Conservation (phyloP, 352 stramenopile genomes). For the Globisporangium nunn region DNA sequence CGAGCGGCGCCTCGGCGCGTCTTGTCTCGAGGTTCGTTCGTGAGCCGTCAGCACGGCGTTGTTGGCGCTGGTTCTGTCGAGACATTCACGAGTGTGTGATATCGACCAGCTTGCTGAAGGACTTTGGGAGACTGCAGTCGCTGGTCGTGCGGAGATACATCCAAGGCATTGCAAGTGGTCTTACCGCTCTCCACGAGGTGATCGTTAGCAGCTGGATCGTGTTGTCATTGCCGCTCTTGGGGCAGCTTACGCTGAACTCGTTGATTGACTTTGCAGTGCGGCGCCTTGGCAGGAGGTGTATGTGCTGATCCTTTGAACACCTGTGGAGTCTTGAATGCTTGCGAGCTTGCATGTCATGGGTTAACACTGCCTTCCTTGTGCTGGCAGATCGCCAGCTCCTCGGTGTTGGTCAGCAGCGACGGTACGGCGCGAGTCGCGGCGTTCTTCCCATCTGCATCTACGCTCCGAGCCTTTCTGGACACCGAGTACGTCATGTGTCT, state of each 20-base stretch:
- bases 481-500: background rate
- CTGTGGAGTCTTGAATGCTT: too few species aligned
- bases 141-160: constrained; percentile 28
- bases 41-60: background rate
- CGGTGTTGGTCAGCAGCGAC: constrained; percentile 7
- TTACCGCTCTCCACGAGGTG: constrained; percentile 31
- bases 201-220: too few species aligned
- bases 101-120: constrained; percentile 8
- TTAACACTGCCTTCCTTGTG: too few species aligned
- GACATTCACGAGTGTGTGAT: background rate
- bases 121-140: constrained; percentile 31
- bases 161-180: constrained; percentile 18
- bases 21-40: constrained; percentile 5
- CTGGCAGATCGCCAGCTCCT: constrained; percentile 8
- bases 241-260: background rate
- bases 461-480: constrained; percentile 2
- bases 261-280: background rate
- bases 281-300: too few species aligned
- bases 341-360: too few species aligned
- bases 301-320: too few species aligned
- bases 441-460: background rate
- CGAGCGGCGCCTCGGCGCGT: background rate
- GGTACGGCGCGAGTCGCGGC: background rate
- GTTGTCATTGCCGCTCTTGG: background rate
- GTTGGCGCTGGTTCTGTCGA: too few species aligned